A percentile compares a stretch with the other conserved stretches of the same genome.
Evolutionary conservation across 75 land plant genomes (phyloP).

Genomic region (Pinus taeda): DNA sequence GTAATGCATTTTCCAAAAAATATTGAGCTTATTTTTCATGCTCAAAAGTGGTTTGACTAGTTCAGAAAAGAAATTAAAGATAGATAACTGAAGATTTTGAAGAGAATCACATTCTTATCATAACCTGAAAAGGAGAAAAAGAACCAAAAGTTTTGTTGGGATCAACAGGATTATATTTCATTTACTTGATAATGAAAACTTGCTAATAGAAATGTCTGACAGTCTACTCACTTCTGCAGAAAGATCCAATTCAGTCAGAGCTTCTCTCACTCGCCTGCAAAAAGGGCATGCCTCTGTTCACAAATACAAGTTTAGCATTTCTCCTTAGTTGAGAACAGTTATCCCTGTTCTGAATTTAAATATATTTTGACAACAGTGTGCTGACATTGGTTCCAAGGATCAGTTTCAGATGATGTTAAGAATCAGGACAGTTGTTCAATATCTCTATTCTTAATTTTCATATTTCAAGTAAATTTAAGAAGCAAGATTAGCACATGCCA

Average conservation of each 20-base stretch:
- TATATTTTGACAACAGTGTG: neutral
- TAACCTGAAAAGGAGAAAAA: neutral
- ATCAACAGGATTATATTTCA: too few species aligned
- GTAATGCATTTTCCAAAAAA: too few species aligned
- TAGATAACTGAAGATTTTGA: too few species aligned
- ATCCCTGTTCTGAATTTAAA: neutral
- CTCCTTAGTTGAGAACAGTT: neutral
- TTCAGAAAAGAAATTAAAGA: too few species aligned
- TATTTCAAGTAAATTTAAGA: neutral
- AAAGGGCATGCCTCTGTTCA: constrained; percentile 97
- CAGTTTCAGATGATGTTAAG: constrained; percentile 1
- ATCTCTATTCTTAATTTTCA: neutral
- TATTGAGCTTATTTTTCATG: too few species aligned
- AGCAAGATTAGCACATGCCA: neutral
- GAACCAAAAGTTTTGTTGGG: too few species aligned
- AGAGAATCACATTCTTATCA: neutral
- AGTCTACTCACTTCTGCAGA: constrained; percentile 62
- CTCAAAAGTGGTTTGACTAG: too few species aligned
- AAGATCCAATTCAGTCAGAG: constrained; percentile 91
- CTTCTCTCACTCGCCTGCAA: constrained; percentile 94
- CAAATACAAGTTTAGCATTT: constrained; percentile 3
- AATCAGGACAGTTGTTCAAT: neutral
- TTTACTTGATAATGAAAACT: too few species aligned
- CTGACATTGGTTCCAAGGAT: neutral
- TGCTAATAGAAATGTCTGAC: neutral